phyloP scores from a whole-genome alignment of 257 asterid species.

The Primulina huaijiensis region DNA sequence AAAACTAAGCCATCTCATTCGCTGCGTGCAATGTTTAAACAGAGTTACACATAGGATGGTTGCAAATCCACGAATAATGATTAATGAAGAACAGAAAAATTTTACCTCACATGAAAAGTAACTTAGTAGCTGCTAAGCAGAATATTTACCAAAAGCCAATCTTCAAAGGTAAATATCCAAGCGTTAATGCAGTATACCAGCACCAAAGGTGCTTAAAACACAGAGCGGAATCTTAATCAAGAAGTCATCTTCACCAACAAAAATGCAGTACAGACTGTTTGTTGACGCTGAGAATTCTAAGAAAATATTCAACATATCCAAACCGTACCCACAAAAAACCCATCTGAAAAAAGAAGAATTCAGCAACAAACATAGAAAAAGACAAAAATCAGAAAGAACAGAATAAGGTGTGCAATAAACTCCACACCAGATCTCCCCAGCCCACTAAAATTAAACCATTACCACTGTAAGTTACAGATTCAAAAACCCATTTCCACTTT shows the following conservation, averaged over 20 bases:
- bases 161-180: slow-evolving; percentile 16
- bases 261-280: slow-evolving; percentile 21
- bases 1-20: background rate
- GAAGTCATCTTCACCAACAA: slow-evolving; percentile 26
- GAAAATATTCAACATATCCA: slow-evolving; percentile 21
- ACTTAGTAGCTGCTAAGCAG: slow-evolving; percentile 2
- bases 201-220: slow-evolving; percentile 10
- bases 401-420: slow-evolving; percentile 12
- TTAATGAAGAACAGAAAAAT: slow-evolving; percentile 2
- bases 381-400: slow-evolving; percentile 19
- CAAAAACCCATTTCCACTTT: slow-evolving; percentile 24
- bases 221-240: slow-evolving; percentile 17
- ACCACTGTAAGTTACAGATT: slow-evolving; percentile 30
- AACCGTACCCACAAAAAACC: slow-evolving; percentile 11
- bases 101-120: background rate
- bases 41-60: background rate
- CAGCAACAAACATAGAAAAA: slow-evolving; percentile 18
- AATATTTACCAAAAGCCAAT: slow-evolving; percentile 14
- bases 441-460: slow-evolving; percentile 34
- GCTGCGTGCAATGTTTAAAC: slow-evolving; percentile 12
- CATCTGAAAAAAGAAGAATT: slow-evolving; percentile 11
- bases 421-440: slow-evolving; percentile 38
- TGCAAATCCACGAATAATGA: slow-evolving; percentile 3
- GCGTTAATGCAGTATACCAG: background rate
- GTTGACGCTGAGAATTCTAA: slow-evolving; percentile 20